phyloP scores from a whole-genome alignment of 352 stramenopile genomes.

The Pythium guiyangense region DNA sequence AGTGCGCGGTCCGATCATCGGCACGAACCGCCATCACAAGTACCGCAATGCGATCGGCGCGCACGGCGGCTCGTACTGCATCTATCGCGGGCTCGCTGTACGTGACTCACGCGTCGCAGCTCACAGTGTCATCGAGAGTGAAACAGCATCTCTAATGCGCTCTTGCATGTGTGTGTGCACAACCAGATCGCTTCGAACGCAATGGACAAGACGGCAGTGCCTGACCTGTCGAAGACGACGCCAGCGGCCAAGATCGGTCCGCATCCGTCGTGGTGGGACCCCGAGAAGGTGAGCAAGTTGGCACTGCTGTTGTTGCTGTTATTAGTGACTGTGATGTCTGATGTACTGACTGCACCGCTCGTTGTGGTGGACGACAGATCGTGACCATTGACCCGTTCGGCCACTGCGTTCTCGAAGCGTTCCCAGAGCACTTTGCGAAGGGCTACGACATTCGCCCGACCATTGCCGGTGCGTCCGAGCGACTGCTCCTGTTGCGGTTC shows the following conservation, averaged over 20 bases:
- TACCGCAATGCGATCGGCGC: conserved; percentile 98
- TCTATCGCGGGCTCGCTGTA: conserved; percentile 97
- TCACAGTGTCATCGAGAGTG: neutral
- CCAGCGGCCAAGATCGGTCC: conserved; percentile 97
- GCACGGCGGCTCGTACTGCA: conserved; percentile 97
- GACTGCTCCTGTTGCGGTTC: no score
- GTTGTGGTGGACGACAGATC: conserved; percentile 23
- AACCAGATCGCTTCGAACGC: conserved; percentile 56
- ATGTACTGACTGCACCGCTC: neutral
- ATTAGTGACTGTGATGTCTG: neutral
- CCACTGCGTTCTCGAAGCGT: conserved; percentile 82
- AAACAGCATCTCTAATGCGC: neutral
- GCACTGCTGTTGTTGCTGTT: neutral
- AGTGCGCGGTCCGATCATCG: conserved; percentile 92
- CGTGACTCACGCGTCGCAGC: conserved; percentile 5
- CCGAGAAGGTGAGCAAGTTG: conserved; percentile 85
- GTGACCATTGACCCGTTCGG: conserved; percentile 81
- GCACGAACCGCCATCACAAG: conserved; percentile 93
- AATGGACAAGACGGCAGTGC: conserved; percentile 60
- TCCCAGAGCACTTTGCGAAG: conserved; percentile 94
- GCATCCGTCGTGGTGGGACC: conserved; percentile 93
- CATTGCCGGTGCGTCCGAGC: conserved; percentile 79
- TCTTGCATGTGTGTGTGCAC: neutral
- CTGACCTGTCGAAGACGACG: conserved; percentile 90
- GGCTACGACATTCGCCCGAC: conserved; percentile 98